phyloP scores from a whole-genome alignment of 768 basidiomycete species.

The Boletus pseudo-olivaceus region DNA sequence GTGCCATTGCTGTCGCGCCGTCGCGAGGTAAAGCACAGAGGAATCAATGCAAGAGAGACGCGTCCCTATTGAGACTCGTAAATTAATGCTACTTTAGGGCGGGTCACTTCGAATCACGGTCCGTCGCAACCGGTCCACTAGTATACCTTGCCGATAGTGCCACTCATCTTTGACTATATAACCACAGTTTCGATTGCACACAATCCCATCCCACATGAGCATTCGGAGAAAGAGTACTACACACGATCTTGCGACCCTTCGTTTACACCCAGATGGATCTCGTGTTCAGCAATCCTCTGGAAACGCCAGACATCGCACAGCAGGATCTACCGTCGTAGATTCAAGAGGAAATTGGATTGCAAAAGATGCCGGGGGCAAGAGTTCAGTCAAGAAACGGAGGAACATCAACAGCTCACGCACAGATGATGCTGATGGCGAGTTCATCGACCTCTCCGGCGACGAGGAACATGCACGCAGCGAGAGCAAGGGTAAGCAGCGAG shows the following conservation, averaged over 20 bases:
- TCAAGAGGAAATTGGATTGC: slow-evolving; percentile 64
- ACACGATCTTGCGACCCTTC: slow-evolving; percentile 62
- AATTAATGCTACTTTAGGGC: slow-evolving; percentile 20
- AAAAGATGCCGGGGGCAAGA: slow-evolving; percentile 56
- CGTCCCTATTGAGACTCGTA: too few species aligned
- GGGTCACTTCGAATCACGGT: slow-evolving; percentile 15
- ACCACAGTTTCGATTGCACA: neutral
- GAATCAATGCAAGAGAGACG: slow-evolving; percentile 10
- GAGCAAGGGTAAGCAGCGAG: slow-evolving; percentile 26
- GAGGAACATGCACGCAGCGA: slow-evolving; percentile 11
- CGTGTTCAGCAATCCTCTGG: slow-evolving; percentile 48
- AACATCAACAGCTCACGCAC: slow-evolving; percentile 13
- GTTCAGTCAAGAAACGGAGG: slow-evolving; percentile 38
- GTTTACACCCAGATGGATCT: slow-evolving; percentile 60
- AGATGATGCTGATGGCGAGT: slow-evolving; percentile 26
- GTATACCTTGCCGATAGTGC: neutral
- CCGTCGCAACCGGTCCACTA: neutral
- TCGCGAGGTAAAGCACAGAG: neutral
- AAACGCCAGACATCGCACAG: slow-evolving; percentile 35
- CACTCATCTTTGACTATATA: neutral
- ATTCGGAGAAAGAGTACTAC: slow-evolving; percentile 47
- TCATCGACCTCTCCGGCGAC: slow-evolving; percentile 20
- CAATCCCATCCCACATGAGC: slow-evolving; percentile 20
- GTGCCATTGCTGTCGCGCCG: slow-evolving; percentile 20
- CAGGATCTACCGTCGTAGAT: slow-evolving; percentile 39